A percentile compares a stretch with the other conserved stretches of the same genome.
These are phyloP conservation scores for Acacia concinna DNA, from an alignment of 331 rosid genomes.

Conservation along the genomic window DNA sequence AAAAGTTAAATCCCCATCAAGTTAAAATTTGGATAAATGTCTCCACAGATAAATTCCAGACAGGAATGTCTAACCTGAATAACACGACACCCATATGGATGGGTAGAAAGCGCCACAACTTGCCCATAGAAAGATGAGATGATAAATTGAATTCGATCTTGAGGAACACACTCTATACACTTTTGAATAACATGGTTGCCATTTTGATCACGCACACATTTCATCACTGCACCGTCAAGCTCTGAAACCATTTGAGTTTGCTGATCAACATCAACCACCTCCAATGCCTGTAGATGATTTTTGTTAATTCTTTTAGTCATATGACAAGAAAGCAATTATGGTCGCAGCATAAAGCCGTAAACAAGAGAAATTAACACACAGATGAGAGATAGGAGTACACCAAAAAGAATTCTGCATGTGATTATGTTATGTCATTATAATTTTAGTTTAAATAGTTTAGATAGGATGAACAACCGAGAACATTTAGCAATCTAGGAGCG, in stretches of 20 bases:
- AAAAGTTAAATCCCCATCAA: constrained; percentile 31
- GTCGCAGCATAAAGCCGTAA: background rate
- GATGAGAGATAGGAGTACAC: background rate
- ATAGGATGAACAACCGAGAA: too few relatives aligned
- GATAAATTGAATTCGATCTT: constrained; percentile 81
- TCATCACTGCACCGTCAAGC: constrained; percentile 85
- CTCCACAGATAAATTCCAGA: constrained; percentile 12
- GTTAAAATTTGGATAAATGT: constrained; percentile 15
- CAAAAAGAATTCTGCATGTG: background rate
- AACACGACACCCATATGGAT: constrained; percentile 98
- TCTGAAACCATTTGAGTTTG: constrained; percentile 86
- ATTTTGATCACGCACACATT: constrained; percentile 94
- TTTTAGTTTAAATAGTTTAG: too few relatives aligned
- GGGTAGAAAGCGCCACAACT: constrained; percentile 88
- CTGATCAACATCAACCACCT: constrained; percentile 76
- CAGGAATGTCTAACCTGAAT: constrained; percentile 68
- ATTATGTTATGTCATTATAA: too few relatives aligned
- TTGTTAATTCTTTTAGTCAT: constrained; percentile 1
- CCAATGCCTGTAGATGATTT: constrained; percentile 76
- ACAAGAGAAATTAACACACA: constrained; percentile 5
- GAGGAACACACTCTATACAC: constrained; percentile 91
- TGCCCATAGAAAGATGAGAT: constrained; percentile 91
- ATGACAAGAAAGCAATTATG: constrained; percentile 18
- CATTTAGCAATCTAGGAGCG: too few relatives aligned
- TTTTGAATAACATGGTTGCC: constrained; percentile 97